Base-by-base conservation (phyloP, 306 rosid species). In the Rosa persica region DNA sequence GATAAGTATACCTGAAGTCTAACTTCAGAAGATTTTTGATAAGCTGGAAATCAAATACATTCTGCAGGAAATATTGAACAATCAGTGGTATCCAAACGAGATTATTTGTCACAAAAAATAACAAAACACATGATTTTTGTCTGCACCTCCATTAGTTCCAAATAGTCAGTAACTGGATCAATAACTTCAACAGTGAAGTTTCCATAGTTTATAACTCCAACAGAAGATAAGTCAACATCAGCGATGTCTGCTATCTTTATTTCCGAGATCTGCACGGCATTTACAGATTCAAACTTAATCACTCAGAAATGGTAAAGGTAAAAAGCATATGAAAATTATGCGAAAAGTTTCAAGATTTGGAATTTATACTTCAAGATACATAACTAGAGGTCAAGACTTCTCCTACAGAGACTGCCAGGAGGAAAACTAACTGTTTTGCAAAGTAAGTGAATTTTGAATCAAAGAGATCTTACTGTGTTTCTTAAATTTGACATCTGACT, bases 161-260 rank as follows among this genome's bases (percentile, higher is more conserved):
- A 79, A 87, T 96, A 96, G 79, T 96, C 98, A 77, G 96, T 86
- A 80, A 96, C 99, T 6, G 96, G 93, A 78, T 93, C 93, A 73
- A 96, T 76, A 68, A 96, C 99, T 89, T 96, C 99, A 76, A 93
- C 98, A 64, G 77, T 84, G 86, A 91, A 96, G 82, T 88, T 89
- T 80, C 94, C 97, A 48, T 52, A 86, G 79, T 88, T 87, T 13
- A 94, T 85, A 79, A 90, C 92, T 72, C 96, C 98, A 78, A 84
- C 74, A 54, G 72, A 75, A 51, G 99, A 91, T 81, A 96, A 85
- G 86, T 96, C 96, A 77, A 96, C 90, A 81, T 96, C 97, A 55
- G 96, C 90, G 87, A 93, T 90, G 52, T 93, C 97, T 46, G 99
- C 96, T 12, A 87, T 74, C 86, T 87, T 96, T 84, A 96, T 89